A percentile compares a stretch with the other conserved stretches of the same genome.
Conservation (phyloP, 768 basidiomycete species). For the Dacryopinax primogenitus region DNA sequence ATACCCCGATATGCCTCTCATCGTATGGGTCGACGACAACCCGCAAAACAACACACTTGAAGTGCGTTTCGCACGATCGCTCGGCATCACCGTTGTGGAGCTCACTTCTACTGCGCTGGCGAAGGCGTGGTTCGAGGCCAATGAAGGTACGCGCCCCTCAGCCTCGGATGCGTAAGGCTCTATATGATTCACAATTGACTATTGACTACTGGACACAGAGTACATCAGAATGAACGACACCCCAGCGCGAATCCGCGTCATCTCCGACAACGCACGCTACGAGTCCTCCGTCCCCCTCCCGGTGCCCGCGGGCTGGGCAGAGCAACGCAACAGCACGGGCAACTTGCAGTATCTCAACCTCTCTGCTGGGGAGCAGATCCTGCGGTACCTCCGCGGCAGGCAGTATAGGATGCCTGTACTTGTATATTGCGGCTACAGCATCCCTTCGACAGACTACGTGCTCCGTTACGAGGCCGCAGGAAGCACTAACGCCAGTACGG, state of each 20-base stretch:
- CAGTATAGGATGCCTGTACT: not conserved
- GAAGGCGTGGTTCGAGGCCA: not conserved
- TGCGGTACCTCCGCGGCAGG: not conserved
- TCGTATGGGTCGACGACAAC: not conserved
- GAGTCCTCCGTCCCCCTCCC: not conserved
- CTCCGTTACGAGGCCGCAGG: not conserved
- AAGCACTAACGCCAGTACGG: not conserved
- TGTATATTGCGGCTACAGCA: not conserved
- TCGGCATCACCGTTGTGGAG: not conserved
- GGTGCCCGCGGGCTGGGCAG: not conserved
- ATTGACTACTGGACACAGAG: not conserved
- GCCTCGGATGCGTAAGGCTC: not conserved
- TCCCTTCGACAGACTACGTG: not conserved
- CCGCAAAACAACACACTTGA: not conserved
- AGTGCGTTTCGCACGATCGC: not conserved
- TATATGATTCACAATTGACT: not conserved
- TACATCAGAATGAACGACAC: not conserved
- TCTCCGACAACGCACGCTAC: not conserved
- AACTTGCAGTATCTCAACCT: not conserved
- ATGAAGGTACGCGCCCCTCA: not conserved
- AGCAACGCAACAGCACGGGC: not conserved
- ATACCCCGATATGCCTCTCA: not conserved
- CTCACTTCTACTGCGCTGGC: not conserved
- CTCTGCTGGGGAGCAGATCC: slow-evolving; percentile 1
- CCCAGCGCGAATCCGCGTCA: not conserved